Evolutionary conservation across 2,329 filamentous ascomycete genomes (phyloP), one percentile per base, ranked within the genome.

Genomic region (Metarhizium brunneum): DNA sequence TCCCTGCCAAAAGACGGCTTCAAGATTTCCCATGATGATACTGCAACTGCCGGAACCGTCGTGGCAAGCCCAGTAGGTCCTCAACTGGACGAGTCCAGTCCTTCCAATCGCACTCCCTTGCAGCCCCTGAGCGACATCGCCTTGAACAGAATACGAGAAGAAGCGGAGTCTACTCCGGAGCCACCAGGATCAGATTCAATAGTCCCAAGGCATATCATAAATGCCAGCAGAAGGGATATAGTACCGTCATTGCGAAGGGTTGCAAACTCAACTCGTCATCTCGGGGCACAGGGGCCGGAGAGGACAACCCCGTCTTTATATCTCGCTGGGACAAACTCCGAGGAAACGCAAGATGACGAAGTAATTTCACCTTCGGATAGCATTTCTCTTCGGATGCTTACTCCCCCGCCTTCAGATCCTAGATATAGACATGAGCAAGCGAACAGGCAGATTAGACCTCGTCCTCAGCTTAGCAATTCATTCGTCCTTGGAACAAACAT

Each of bases 1-100:
- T 59, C 63, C 7, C 59, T 54, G 16, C 54, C 54, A 13, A 55
- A 59, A 14, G 50, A 62, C 16, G 61, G 63, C 18, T 68, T 72
- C 47, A 58, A 67, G 18, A 72, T 72, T 60, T 66, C 66, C 52
- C 65, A 59, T 30, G 70, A 72, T 59, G 62, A 68, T 40, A 71
- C 69, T 16, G 68, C 68, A 45, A 70, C 64, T n/a, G 18, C 13
- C 0, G 36, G 14, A 30, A 36, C 38, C 13, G 6, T n/a, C 2
- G 3, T 18, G n/a, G 42, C 38, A 43, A 13, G 38, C 5, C 5
- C 18, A 8, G 38, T n/a, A 5, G 18, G 29, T n/a, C 11, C 10
- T 2, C 29, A 43, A 29, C n/a, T 43, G 8, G 18, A 11, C 32
- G 7, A 18, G 42, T 1, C 16, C 40, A 36, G 43, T 4, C 10